Conservation (phyloP, 2,329 filamentous ascomycete species). For the Exophiala alcalophila region DNA sequence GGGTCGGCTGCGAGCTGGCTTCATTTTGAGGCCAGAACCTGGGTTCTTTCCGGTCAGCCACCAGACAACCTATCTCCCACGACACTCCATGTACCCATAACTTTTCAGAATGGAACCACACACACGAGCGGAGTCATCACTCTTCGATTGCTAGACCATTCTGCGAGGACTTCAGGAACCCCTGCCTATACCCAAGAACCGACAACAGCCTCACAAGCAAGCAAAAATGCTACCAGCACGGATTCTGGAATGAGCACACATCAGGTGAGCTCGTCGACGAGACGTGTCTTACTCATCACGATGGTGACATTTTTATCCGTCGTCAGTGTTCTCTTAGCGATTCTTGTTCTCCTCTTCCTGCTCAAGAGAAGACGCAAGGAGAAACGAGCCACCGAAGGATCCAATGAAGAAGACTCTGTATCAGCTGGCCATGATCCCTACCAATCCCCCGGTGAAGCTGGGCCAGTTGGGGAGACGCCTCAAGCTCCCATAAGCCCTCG, state of each 20-base stretch:
- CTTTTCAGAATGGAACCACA: conserved; percentile 11
- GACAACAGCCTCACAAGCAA: conserved; percentile 3
- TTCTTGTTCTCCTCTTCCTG: conserved; percentile 10
- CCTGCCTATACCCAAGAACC: conserved; percentile 1
- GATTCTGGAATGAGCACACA: neutral
- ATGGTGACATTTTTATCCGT: conserved; percentile 14
- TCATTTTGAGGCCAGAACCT: conserved; percentile 9
- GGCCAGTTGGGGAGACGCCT: neutral
- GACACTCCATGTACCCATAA: conserved; percentile 10
- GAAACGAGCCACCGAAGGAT: neutral
- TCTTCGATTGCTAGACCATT: conserved; percentile 1
- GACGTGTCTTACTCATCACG: conserved; percentile 12
- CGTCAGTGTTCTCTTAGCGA: conserved; percentile 8
- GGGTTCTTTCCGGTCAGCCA: conserved; percentile 13
- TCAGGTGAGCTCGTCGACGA: too few relatives aligned
- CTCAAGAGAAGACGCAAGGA: conserved; percentile 9
- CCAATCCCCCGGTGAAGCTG: neutral
- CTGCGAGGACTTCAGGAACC: neutral
- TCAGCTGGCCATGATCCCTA: neutral
- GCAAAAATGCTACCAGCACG: too few relatives aligned
- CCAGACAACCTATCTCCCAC: conserved; percentile 3
- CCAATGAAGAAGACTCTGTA: neutral
- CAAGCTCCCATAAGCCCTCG: too few relatives aligned
- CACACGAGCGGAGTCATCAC: conserved; percentile 1
- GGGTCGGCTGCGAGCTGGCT: conserved; percentile 16